Evolutionary conservation across 768 basidiomycete species (phyloP).

Genomic region (Pisolithus sp.): DNA sequence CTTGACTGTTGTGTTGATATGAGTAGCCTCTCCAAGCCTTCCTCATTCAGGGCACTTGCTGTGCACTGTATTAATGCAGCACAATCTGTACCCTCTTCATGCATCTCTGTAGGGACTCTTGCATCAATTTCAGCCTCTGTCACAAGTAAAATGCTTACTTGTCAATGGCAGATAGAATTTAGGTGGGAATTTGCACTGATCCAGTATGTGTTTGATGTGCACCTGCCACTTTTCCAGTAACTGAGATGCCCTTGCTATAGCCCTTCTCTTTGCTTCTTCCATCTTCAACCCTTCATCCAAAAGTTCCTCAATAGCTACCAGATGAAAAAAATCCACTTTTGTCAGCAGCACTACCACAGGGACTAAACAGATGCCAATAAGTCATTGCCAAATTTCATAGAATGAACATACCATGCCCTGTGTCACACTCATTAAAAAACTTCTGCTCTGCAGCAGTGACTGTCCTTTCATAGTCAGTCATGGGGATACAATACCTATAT

Average conservation of each 20-base stretch:
- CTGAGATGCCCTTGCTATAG: slow-evolving; percentile 10
- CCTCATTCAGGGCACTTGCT: neutral
- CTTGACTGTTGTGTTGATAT: neutral
- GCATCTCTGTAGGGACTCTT: neutral
- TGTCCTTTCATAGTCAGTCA: slow-evolving; percentile 19
- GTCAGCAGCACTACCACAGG: slow-evolving; percentile 35
- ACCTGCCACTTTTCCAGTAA: neutral
- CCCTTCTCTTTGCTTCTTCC: slow-evolving; percentile 5
- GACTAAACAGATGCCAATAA: slow-evolving; percentile 18
- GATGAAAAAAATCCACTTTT: slow-evolving; percentile 29
- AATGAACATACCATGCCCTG: slow-evolving; percentile 5
- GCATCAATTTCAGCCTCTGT: neutral
- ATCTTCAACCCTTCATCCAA: slow-evolving; percentile 5
- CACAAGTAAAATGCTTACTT: neutral
- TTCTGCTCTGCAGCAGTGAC: slow-evolving; percentile 23
- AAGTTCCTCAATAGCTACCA: slow-evolving; percentile 13
- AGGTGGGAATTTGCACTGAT: neutral
- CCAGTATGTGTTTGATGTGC: neutral
- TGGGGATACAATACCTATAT: slow-evolving; percentile 34
- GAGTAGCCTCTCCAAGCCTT: neutral
- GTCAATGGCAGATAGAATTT: neutral
- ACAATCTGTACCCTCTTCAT: neutral
- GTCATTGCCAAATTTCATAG: neutral
- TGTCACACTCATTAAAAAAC: slow-evolving; percentile 24
- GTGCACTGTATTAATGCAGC: neutral